Evolutionary conservation across 345 rosid genomes (phyloP), one percentile per base, ranked within the genome.

Genomic region (Acer negundo): DNA sequence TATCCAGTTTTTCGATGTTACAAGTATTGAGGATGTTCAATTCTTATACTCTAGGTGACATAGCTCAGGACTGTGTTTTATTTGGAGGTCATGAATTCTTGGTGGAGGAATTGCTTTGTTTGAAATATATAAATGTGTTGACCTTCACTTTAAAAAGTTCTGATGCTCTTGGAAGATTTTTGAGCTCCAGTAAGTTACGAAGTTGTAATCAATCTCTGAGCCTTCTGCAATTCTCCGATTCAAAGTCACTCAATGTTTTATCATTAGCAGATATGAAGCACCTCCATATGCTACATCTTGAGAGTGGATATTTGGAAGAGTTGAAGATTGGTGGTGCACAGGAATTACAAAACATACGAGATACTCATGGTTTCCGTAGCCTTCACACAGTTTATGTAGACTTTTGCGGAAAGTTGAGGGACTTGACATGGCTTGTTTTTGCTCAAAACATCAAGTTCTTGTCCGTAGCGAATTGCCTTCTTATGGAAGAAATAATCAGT

Each of bases 391-490:
- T 77, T 8, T 0, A 0, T 10, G 44, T 59, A 40, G 0, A 2
- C 13, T 2, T 0, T 12, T 62, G 75, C 20, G 2, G 7, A 3
- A 62, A 53, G 1, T 31, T 65, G 67, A 62, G 38, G 49, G 62
- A 78, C 46, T 28, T 70, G 76, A 77, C 62, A 19, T 77, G 75
- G 76, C 71, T 77, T 51, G 19, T 62, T 51, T 42, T 72, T 38
- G 76, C 76, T 17, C 76, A 56, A 11, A 63, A 64, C 24, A 51
- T 78, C 40, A 44, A 31, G 23, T 1, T 7, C 10, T 19, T 78
- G 53, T 4, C 2, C 1, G 38, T 78, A 10, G 3, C 11, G 0
- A 0, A 5, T 0, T 72, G 72, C 24, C 1, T 3, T 9, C 13
- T 26, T 6, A 51, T 78, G 47, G 53, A 55, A 56, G 73, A 72